A percentile compares a stretch with the other conserved stretches of the same genome.
phyloP scores from a whole-genome alignment of 2,329 filamentous ascomycete species.

The Ophiostoma perfectum region DNA sequence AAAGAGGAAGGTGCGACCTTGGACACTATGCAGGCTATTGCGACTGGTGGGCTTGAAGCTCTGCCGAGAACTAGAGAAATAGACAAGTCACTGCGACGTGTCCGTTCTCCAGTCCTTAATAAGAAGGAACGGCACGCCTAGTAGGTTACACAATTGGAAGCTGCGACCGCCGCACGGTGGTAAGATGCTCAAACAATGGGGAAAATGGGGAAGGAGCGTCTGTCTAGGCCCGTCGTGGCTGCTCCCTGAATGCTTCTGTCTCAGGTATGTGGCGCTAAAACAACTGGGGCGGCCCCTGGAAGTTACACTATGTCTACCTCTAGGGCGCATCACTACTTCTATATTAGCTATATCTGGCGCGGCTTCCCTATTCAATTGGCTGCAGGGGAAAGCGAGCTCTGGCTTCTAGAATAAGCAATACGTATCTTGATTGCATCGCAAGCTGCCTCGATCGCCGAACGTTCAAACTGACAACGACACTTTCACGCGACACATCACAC shows the following conservation, averaged over 20 bases:
- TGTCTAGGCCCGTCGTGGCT: conserved; percentile 1
- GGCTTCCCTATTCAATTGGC: neutral
- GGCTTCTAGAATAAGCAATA: neutral
- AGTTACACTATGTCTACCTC: conserved; percentile 4
- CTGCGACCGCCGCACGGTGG: conserved; percentile 3
- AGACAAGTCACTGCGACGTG: too few species aligned
- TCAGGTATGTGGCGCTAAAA: conserved; percentile 20
- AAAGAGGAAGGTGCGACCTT: neutral
- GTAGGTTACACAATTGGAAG: neutral
- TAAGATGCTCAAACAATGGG: conserved; percentile 7
- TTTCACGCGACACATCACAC: neutral
- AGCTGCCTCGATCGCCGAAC: conserved; percentile 8
- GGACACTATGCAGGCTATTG: neutral
- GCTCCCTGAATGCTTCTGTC: conserved; percentile 3
- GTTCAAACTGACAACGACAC: neutral
- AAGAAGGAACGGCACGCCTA: neutral
- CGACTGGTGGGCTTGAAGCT: too few species aligned
- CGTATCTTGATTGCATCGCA: conserved; percentile 3
- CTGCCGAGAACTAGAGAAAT: too few species aligned
- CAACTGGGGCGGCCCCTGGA: conserved; percentile 16
- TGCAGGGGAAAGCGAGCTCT: neutral
- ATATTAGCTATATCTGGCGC: conserved; percentile 1
- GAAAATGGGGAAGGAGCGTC: conserved; percentile 11
- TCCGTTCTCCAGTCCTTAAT: neutral
- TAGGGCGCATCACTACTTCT: conserved; percentile 9